phyloP scores from a whole-genome alignment of 306 rosid genomes.

The Vigna reflexopilosa region DNA sequence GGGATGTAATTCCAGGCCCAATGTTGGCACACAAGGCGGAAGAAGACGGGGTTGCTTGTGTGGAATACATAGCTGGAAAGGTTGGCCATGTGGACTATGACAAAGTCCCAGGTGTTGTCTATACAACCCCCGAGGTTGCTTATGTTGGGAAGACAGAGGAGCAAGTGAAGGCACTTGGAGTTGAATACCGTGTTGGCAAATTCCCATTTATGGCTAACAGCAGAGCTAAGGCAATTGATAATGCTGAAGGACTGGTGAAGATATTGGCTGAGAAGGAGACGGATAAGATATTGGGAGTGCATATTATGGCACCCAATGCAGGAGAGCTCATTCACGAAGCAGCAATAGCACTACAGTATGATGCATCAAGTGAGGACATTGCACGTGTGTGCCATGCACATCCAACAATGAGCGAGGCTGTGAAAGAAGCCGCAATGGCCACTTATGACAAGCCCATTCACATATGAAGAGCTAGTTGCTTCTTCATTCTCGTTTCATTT shows the following conservation, averaged over 20 bases:
- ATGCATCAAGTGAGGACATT: conserved; percentile 94
- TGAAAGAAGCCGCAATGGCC: conserved; percentile 99
- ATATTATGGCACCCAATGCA: conserved; percentile 95
- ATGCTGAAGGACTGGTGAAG: conserved; percentile 95
- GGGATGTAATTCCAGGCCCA: conserved; percentile 98
- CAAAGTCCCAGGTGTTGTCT: conserved; percentile 97
- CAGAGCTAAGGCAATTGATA: conserved; percentile 97
- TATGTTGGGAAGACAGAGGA: conserved; percentile 96
- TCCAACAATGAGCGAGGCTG: conserved; percentile 98
- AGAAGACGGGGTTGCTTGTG: conserved; percentile 99
- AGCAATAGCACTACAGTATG: conserved; percentile 84
- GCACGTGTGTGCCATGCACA: conserved; percentile 99
- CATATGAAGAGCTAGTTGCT: conserved; percentile 57
- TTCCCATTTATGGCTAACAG: conserved; percentile 97
- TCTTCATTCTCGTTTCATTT: conserved; percentile 52
- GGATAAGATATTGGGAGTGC: conserved; percentile 98
- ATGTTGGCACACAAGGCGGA: conserved; percentile 99
- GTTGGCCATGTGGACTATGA: conserved; percentile 97
- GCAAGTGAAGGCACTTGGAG: conserved; percentile 82
- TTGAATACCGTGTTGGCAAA: conserved; percentile 88
- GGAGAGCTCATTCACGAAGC: conserved; percentile 99
- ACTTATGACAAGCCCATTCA: conserved; percentile 99
- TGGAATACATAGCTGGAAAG: conserved; percentile 96
- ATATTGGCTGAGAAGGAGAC: conserved; percentile 91
- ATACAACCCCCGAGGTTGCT: conserved; percentile 96